Percentiles rank a stretch among this genome's conserved stretches.
Conservation (phyloP, 257 asterid species). For the Solanum pimpinellifolium region DNA sequence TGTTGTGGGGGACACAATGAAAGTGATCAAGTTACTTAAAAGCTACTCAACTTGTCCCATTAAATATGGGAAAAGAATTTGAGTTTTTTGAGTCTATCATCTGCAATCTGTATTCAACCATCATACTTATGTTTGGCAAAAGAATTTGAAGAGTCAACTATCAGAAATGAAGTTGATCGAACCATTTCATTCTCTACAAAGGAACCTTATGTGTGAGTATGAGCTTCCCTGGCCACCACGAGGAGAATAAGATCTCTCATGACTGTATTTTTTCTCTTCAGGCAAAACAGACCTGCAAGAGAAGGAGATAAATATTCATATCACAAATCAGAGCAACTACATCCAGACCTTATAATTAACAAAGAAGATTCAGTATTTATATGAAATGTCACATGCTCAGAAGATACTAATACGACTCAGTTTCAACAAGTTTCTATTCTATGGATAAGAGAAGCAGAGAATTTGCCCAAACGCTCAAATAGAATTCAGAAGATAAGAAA, state of each 20-base stretch:
- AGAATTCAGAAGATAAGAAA: neutral
- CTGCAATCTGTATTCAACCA: neutral
- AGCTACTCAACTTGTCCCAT: neutral
- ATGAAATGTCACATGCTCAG: neutral
- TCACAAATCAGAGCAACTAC: neutral
- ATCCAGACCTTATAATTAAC: neutral
- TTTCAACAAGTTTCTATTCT: neutral
- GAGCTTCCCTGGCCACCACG: slow-evolving; percentile 8
- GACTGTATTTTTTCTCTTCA: slow-evolving; percentile 42
- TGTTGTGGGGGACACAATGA: slow-evolving; percentile 21
- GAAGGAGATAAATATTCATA: neutral
- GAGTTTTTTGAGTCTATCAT: neutral
- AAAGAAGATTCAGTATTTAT: neutral
- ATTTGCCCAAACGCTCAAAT: neutral
- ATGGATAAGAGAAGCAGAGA: neutral
- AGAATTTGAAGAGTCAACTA: neutral
- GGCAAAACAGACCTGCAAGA: slow-evolving; percentile 65
- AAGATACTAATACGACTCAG: neutral
- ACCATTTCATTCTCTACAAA: neutral
- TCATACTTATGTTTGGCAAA: neutral
- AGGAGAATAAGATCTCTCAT: slow-evolving; percentile 28
- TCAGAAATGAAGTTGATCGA: neutral
- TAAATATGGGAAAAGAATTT: neutral
- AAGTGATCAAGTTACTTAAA: neutral
- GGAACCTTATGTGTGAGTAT: slow-evolving; percentile 14